A percentile compares a stretch with the other conserved stretches of the same genome.
Conservation (phyloP, 1,284 basidiomycete genomes). For the Wolfiporia cocos region DNA sequence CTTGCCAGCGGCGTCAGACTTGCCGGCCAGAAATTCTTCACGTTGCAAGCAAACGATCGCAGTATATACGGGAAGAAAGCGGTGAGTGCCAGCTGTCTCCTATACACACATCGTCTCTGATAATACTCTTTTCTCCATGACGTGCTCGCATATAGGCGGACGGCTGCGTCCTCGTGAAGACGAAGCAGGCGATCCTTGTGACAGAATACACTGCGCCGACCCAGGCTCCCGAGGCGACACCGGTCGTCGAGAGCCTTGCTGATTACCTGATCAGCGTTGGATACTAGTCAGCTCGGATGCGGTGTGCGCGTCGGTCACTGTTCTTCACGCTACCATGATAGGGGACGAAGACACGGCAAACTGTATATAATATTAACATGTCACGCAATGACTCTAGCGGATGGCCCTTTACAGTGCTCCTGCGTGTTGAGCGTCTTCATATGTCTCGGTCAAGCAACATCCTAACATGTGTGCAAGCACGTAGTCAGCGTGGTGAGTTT, state of each 20-base stretch:
- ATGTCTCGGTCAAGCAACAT: too few relatives aligned
- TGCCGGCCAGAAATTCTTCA: conserved; percentile 79
- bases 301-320: too few relatives aligned
- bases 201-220: conserved; percentile 69
- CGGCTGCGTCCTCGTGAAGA: conserved; percentile 83
- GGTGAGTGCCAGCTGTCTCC: conserved; percentile 38
- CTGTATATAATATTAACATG: too few relatives aligned
- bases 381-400: too few relatives aligned
- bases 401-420: background rate
- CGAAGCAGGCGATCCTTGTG: conserved; percentile 84
- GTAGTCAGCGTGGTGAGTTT: too few relatives aligned
- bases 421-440: too few relatives aligned
- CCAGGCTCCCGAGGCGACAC: conserved; percentile 70
- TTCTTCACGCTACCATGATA: too few relatives aligned
- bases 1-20: conserved; percentile 66
- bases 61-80: conserved; percentile 80
- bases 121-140: background rate
- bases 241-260: conserved; percentile 69
- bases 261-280: conserved; percentile 72
- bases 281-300: too few relatives aligned
- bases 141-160: conserved; percentile 46
- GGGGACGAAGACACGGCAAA: too few relatives aligned
- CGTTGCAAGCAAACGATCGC: conserved; percentile 50
- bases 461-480: too few relatives aligned
- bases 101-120: too few relatives aligned